Evolutionary conservation across 495 filamentous ascomycete genomes (phyloP).

Genomic region (Xylaria scruposa): DNA sequence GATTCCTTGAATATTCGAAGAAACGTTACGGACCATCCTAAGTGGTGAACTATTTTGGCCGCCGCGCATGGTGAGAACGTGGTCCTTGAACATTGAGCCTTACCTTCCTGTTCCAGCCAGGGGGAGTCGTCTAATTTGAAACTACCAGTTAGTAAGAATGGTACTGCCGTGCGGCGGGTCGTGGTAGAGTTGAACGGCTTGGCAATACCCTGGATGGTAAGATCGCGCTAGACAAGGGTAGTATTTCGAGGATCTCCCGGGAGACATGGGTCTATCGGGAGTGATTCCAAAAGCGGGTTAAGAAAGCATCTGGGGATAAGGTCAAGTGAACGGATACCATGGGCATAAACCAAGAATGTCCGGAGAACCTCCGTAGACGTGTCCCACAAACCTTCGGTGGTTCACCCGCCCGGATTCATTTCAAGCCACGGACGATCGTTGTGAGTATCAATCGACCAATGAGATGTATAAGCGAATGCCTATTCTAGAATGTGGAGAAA

Average conservation of each 20-base stretch:
- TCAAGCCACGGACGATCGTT: conserved; percentile 3
- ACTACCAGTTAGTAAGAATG: conserved; percentile 14
- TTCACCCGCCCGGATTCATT: conserved; percentile 15
- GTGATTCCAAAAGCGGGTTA: conserved; percentile 22
- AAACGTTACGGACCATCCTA: conserved; percentile 19
- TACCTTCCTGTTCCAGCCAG: conserved; percentile 25
- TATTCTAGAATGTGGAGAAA: conserved; percentile 12
- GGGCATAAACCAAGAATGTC: conserved; percentile 13
- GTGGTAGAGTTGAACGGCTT: conserved; percentile 7
- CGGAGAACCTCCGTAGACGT: conserved; percentile 18
- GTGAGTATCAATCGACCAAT: conserved; percentile 6
- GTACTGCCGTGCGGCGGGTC: conserved; percentile 6
- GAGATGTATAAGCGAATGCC: neutral
- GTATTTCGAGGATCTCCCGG: conserved; percentile 15
- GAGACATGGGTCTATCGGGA: conserved; percentile 8
- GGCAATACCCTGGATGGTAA: conserved; percentile 14
- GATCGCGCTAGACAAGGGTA: conserved; percentile 25
- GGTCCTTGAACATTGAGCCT: neutral
- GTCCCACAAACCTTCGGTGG: conserved; percentile 1
- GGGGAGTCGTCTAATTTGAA: conserved; percentile 24
- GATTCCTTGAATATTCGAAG: conserved; percentile 8
- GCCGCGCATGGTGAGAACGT: conserved; percentile 13
- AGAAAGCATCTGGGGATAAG: conserved; percentile 7
- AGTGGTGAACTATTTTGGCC: neutral
- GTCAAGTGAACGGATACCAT: conserved; percentile 16